Percentiles rank a stretch among this genome's conserved stretches.
These are phyloP conservation scores for Prunus mume DNA, from an alignment of 306 rosid genomes.

Conservation along the genomic window DNA sequence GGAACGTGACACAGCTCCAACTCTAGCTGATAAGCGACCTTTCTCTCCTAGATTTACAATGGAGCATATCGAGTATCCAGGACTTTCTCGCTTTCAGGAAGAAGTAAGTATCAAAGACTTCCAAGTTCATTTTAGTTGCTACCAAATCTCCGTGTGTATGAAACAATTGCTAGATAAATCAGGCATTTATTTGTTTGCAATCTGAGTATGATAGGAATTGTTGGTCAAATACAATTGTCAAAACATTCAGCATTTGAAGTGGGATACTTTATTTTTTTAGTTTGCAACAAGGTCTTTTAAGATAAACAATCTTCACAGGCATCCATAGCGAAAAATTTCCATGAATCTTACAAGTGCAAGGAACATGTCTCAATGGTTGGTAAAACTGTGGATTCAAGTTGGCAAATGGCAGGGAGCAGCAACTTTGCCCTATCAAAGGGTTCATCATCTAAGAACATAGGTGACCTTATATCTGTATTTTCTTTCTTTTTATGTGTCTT, in stretches of 20 bases:
- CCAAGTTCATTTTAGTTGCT: conserved; percentile 24
- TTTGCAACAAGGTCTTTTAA: neutral
- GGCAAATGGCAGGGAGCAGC: conserved; percentile 33
- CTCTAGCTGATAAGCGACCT: conserved; percentile 20
- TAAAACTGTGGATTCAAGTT: conserved; percentile 27
- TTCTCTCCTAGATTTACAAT: conserved; percentile 9
- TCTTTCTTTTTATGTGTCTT: neutral
- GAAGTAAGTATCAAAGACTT: conserved; percentile 37
- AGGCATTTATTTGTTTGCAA: too few relatives aligned
- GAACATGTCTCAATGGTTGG: conserved; percentile 38
- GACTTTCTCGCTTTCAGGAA: conserved; percentile 16
- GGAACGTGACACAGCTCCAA: conserved; percentile 26
- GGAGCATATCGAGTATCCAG: too few relatives aligned
- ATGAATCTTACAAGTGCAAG: conserved; percentile 16
- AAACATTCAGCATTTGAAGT: too few relatives aligned
- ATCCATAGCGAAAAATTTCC: conserved; percentile 18
- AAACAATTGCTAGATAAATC: neutral
- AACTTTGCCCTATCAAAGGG: conserved; percentile 41
- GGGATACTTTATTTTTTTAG: too few relatives aligned
- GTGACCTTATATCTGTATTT: neutral
- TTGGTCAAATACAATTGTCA: too few relatives aligned
- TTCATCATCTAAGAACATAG: conserved; percentile 14
- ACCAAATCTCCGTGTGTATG: neutral
- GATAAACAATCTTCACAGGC: conserved; percentile 40
- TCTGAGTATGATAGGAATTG: too few relatives aligned